Conservation (phyloP, 345 rosid species). For the Linum trigynum region DNA sequence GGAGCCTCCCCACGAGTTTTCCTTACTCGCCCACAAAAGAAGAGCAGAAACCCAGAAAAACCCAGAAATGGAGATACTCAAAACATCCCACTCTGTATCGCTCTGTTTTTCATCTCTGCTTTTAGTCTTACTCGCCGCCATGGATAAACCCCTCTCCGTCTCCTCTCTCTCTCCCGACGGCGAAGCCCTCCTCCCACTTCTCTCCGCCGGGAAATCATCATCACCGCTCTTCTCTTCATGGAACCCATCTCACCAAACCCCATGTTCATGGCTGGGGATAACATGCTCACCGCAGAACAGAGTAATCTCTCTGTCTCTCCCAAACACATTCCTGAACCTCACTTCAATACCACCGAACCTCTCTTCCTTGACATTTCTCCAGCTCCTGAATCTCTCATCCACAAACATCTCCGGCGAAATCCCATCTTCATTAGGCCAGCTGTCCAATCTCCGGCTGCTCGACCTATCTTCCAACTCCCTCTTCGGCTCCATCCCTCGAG, state of each 20-base stretch:
- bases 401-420: conserved; percentile 76
- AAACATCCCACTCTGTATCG: conserved; percentile 9
- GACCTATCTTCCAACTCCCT: conserved; percentile 95
- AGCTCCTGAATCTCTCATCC: conserved; percentile 86
- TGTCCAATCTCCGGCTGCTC: conserved; percentile 56
- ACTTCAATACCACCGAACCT: conserved; percentile 60
- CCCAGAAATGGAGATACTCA: conserved; percentile 32
- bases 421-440: conserved; percentile 68
- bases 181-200: conserved; percentile 53
- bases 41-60: not conserved
- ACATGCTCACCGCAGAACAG: conserved; percentile 74
- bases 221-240: conserved; percentile 60
- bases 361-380: conserved; percentile 73
- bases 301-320: conserved; percentile 75
- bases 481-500: conserved; percentile 55
- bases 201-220: conserved; percentile 43
- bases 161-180: conserved; percentile 70
- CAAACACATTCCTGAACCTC: conserved; percentile 74
- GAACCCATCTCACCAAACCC: conserved; percentile 63
- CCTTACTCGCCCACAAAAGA: not conserved
- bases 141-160: conserved; percentile 21
- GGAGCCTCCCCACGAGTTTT: not conserved
- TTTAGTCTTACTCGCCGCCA: conserved; percentile 18
- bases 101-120: conserved; percentile 24
- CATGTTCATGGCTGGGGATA: conserved; percentile 90